Evolutionary conservation across 2,329 filamentous ascomycete species (phyloP).

Genomic region (Huntiella moniliformis): DNA sequence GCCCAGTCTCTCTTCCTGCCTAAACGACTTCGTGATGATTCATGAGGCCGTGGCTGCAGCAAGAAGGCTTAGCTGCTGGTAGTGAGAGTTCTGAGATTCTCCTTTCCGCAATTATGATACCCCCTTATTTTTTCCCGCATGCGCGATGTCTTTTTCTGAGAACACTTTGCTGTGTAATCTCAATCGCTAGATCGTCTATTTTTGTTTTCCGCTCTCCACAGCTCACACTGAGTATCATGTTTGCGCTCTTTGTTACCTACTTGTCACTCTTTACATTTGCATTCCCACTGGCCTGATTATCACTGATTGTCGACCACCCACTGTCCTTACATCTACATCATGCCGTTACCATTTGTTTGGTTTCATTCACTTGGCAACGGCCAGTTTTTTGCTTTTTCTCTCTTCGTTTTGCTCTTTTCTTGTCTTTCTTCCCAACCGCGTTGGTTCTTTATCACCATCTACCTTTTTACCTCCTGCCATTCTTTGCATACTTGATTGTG

Average conservation of each 20-base stretch:
- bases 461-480: background rate
- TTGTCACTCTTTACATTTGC: constrained; percentile 4
- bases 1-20: background rate
- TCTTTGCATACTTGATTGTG: constrained; percentile 5
- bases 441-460: background rate
- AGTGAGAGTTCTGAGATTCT: background rate
- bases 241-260: constrained; percentile 3
- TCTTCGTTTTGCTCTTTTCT: background rate
- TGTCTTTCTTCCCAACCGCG: background rate
- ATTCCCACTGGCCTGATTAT: background rate
- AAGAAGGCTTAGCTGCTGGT: background rate
- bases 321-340: background rate
- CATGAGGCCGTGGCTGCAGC: background rate
- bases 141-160: background rate
- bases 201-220: background rate
- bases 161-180: background rate
- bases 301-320: background rate
- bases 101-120: background rate
- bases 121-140: background rate
- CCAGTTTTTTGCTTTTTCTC: background rate
- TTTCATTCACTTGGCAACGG: background rate
- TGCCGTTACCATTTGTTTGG: background rate
- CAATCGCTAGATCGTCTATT: background rate
- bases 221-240: background rate
- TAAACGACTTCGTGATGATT: background rate